Evolutionary conservation across 2,329 filamentous ascomycete genomes (phyloP).

Genomic region (Leptographium lundbergii): DNA sequence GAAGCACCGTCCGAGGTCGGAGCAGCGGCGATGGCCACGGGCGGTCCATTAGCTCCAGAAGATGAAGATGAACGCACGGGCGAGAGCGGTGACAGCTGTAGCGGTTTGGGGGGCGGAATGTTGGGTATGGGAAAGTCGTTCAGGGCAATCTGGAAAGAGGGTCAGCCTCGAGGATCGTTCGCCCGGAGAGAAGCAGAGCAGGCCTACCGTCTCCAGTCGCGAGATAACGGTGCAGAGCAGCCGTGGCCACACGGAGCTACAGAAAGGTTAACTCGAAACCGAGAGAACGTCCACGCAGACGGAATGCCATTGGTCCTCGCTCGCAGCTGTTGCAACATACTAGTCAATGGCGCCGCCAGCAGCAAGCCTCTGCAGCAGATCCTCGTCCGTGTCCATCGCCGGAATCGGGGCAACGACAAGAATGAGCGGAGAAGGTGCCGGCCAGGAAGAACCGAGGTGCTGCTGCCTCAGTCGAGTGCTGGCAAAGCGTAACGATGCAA

Average conservation of each 20-base stretch:
- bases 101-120: slow-evolving; percentile 29
- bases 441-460: not conserved
- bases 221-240: slow-evolving; percentile 53
- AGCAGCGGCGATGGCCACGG: not conserved
- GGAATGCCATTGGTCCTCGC: not conserved
- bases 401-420: not conserved
- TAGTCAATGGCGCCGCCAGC: slow-evolving; percentile 40
- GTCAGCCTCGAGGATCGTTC: slow-evolving; percentile 1
- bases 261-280: slow-evolving; percentile 3
- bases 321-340: slow-evolving; percentile 24
- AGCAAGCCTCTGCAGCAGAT: slow-evolving; percentile 34
- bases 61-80: not conserved
- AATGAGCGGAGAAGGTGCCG: not conserved
- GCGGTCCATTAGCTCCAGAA: not conserved
- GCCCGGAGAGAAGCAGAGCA: slow-evolving; percentile 1
- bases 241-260: slow-evolving; percentile 55
- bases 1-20: not conserved
- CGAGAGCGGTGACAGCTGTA: slow-evolving; percentile 16
- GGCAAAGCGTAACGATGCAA: not conserved
- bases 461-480: not conserved
- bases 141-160: slow-evolving; percentile 49
- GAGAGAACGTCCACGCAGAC: not conserved
- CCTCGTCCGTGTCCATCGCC: slow-evolving; percentile 37
- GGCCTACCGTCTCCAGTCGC: slow-evolving; percentile 49
- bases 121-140: slow-evolving; percentile 64